Evolutionary conservation across 2,329 filamentous ascomycete genomes (phyloP), one percentile per base, ranked within the genome.

Genomic region (Tolypocladium endophyticum): DNA sequence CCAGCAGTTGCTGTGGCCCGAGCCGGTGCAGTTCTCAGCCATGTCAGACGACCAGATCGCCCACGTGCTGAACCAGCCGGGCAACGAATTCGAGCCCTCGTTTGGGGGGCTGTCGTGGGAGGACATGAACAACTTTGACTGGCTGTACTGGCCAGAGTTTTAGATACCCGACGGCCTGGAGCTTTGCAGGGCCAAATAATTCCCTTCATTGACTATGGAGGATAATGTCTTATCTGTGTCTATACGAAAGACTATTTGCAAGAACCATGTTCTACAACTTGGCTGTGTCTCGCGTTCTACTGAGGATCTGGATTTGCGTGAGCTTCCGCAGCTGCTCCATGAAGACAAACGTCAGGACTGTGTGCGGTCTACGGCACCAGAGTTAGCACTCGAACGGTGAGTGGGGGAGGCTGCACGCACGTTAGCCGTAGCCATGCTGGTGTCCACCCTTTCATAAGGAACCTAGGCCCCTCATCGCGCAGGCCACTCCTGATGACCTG

Each of bases 41-140:
- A 89, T 89, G 86, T 88, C 86, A 0, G 84, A 87, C 60, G 80
- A 87, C 60, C 85, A 89, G 67, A 86, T 88, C 55, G 79, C 84
- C 6, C 84, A 87, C 63, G 83, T 85, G 5, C 78, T 88, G 35
- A 87, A 86, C 66, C 81, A 83, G 62, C 82, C 84, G 0, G 84
- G 81, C 4, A 81, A 84, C 33, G 79, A 81, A 20, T 82, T 87
- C 62, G 81, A 84, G 23, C 75, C 79, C 1, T 77, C 76, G 3
- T 77, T 83, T 60, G 78, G 79, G 7, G 80, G 82, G 62, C 73
- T 87, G 11, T 80, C 81, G 0, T 80, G 84, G 73, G 82, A 86
- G 45, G 82, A 87, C 55, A 78, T 82, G 70, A 78, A 78, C 45
- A 81, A 79, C 61, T 79, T 83, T 70, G 81, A 85, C 62, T 84